Evolutionary conservation across 2,329 filamentous ascomycete genomes (phyloP), one percentile per base, ranked within the genome.

Genomic region (Zalaria sp.): DNA sequence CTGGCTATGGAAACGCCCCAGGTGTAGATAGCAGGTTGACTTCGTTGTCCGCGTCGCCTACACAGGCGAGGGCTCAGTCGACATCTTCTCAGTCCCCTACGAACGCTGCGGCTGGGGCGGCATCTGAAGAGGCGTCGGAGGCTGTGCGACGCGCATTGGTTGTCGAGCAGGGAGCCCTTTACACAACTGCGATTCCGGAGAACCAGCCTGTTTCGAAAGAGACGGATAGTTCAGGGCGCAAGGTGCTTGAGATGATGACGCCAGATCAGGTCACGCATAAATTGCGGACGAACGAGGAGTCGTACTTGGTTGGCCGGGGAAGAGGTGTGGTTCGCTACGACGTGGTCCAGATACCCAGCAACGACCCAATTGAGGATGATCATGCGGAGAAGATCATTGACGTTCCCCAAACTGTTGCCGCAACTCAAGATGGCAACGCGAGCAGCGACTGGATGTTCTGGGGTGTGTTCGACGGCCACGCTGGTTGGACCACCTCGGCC

Each of bases 361-460:
- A 98, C 60, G 85, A 93, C 53, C 91, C 91, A 0, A 98, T 98
- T 45, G 91, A 98, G 65, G 91, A 98, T 56, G 93, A 98, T 57
- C 91, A 98, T 57, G 84, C 88, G 40, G 91, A 98, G 66, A 93
- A 94, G 72, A 95, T 96, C 54, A 86, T 98, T 37, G 85, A 96
- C 61, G 77, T 95, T 5, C 82, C 85, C 4, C 72, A 73, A 41
- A 70, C 67, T 39, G 66, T 73, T 34, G 69, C 72, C 26, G 68
- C 71, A 10, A 67, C 69, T 5, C 66, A 73, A 53, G 64, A 73
- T 57, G 63, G 71, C 32, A 69, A 72, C 10, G 49, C 69, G 11
- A 77, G 71, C 45, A 84, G 75, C 47, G 93, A 98, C 62, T 98
- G 91, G 91, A 96, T 96, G 87, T 98, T 98, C 61, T 98, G 93